Conservation (phyloP, 225 moss, liverwort and hornwort species). For the Pleurozium schreberi region DNA sequence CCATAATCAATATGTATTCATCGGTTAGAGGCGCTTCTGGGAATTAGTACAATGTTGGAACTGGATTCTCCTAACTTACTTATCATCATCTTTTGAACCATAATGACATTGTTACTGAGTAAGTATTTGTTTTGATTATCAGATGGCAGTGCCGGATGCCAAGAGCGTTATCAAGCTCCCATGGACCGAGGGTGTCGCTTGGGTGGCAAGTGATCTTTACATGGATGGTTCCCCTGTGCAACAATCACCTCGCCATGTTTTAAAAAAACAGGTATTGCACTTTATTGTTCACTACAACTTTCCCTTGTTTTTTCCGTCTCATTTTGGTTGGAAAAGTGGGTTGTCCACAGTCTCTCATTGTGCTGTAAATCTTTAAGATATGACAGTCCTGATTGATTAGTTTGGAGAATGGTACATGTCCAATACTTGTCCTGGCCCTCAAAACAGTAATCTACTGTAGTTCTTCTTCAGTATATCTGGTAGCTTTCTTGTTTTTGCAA, state of each 20-base stretch:
- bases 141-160: conserved; percentile 73
- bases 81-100: not conserved
- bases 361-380: not conserved
- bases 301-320: not conserved
- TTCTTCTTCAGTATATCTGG: not conserved
- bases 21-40: not conserved
- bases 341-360: not conserved
- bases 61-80: not conserved
- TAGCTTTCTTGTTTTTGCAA: not conserved
- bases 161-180: conserved; percentile 66
- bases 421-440: not conserved
- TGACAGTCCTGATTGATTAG: not conserved
- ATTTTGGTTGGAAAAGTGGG: not conserved
- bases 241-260: conserved; percentile 83
- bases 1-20: not conserved
- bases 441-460: not conserved
- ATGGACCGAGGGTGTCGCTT: conserved; percentile 72
- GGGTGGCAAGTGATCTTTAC: conserved; percentile 87
- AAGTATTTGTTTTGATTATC: not conserved
- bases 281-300: not conserved
- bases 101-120: not conserved
- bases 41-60: not conserved
- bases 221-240: conserved; percentile 46
- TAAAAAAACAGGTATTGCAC: conserved; percentile 31
- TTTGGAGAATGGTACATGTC: not conserved